A percentile compares a stretch with the other conserved stretches of the same genome.
Conservation (phyloP, 805 yeast species). For the Teunomyces panamensis region DNA sequence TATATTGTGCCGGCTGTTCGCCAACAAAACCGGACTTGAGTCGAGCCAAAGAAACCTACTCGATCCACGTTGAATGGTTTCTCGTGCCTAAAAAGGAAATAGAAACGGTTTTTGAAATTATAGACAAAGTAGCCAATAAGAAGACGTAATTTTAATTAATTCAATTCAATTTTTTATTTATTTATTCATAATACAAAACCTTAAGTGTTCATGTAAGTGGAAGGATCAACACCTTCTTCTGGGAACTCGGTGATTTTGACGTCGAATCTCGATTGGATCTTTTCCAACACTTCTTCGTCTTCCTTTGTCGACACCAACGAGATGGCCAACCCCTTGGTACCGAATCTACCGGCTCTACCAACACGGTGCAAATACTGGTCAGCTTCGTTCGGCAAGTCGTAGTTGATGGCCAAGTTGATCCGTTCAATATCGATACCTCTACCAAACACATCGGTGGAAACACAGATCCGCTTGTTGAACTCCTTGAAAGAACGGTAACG, state of each 20-base stretch:
- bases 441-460: constrained; percentile 96
- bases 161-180: not conserved
- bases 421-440: constrained; percentile 99
- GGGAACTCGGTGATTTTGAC: constrained; percentile 95
- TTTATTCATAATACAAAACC: not conserved
- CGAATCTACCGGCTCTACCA: constrained; percentile 99
- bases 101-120: constrained; percentile 24
- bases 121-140: constrained; percentile 21
- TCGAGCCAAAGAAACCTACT: constrained; percentile 15
- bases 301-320: constrained; percentile 83
- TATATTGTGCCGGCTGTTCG: constrained; percentile 48
- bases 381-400: constrained; percentile 93
- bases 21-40: not conserved
- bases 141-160: not conserved
- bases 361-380: constrained; percentile 99
- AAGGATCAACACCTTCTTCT: constrained; percentile 95
- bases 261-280: constrained; percentile 96
- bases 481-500: constrained; percentile 95
- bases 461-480: constrained; percentile 98
- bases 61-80: constrained; percentile 56
- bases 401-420: constrained; percentile 95
- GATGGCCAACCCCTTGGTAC: constrained; percentile 96
- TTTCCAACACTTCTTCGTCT: constrained; percentile 84
- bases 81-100: constrained; percentile 46
- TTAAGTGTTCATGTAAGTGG: constrained; percentile 95